Evolutionary conservation across 1,284 basidiomycete genomes (phyloP), one percentile per base, ranked within the genome.

Genomic region (Tilletia indica): DNA sequence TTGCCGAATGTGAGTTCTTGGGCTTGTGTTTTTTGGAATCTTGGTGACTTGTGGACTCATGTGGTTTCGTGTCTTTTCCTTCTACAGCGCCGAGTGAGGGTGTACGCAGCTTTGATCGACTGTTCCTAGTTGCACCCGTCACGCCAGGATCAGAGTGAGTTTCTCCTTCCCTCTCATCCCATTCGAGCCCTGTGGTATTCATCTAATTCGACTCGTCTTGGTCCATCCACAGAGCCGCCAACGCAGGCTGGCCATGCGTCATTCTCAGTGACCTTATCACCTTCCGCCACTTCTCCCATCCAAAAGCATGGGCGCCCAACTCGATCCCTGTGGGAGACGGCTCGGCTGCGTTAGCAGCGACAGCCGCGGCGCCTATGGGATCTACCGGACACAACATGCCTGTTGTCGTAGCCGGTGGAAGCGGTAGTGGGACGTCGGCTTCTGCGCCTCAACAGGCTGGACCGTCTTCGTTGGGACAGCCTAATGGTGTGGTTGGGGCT

Each of bases 101-200:
- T 9, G 86, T 94, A 36, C 90, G 96, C 61, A 97, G 94, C 5
- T 99, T 99, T 84, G 94, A 97, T 82, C 89, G 96, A 68, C 91
- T 92, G 0, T 97, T 98, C 82, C 88, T 97, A 68, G 87, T 99
- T 12, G 91, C 90, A 1, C 91, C 93, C 21, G 90, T 93, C 3
- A 86, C 90, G 39, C 89, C 91, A 61, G 91, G 90, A 38, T 94
- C 95, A 76, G 86, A 89, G 91, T 93, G 85, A 79, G 92, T 87
- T n/a, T 6, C 21, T 63, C 38, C 64, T 72, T 72, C 25, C 2
- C 25, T 31, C 25, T 31, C 25, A 31, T 31, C 25, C 25, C 25
- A 31, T 31, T 31, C 25, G 25, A 31, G 25, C 25, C 25, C 2
- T 31, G 25, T 31, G 25, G 2, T 2, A 31, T 31, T 31, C 2